These are phyloP conservation scores for Lachnellula hyalina DNA, from an alignment of 2,329 filamentous ascomycete species.

Conservation along the genomic window DNA sequence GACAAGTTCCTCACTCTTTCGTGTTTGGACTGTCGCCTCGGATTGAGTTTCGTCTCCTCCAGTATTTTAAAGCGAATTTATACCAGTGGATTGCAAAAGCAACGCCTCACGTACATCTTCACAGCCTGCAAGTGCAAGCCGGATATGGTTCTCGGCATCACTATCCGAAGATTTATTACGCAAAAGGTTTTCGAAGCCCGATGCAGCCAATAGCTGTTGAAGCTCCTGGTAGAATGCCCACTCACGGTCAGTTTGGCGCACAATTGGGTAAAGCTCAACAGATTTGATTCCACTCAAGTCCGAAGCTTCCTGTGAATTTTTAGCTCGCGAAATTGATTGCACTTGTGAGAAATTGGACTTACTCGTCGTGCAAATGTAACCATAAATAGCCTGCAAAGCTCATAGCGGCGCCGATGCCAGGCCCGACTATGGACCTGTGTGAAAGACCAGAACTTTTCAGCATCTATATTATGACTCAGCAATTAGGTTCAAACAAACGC, in stretches of 20 bases:
- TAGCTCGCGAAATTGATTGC: slow-evolving; percentile 1
- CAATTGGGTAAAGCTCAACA: slow-evolving; percentile 38
- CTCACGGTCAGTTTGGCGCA: slow-evolving; percentile 43
- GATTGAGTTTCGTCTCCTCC: not conserved
- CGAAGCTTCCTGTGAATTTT: slow-evolving; percentile 33
- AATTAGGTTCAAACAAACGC: not conserved
- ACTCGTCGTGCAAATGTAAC: slow-evolving; percentile 34
- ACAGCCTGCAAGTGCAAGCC: not conserved
- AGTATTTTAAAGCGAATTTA: not conserved
- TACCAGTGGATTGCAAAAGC: not conserved
- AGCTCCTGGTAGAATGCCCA: slow-evolving; percentile 49
- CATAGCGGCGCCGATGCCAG: slow-evolving; percentile 47
- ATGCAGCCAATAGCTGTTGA: slow-evolving; percentile 46
- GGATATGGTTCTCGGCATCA: slow-evolving; percentile 3
- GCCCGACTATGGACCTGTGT: slow-evolving; percentile 42
- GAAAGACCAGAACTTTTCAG: slow-evolving; percentile 52
- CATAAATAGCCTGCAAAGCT: slow-evolving; percentile 50
- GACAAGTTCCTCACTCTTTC: not conserved
- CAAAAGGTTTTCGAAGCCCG: slow-evolving; percentile 37
- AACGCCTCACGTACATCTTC: not conserved
- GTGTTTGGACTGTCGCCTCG: not conserved
- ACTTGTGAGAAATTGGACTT: not conserved
- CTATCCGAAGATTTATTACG: not conserved
- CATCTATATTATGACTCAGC: slow-evolving; percentile 29
- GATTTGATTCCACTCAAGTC: slow-evolving; percentile 41